Conservation (phyloP, 1,284 basidiomycete species). For the Leccinum solheimii region DNA sequence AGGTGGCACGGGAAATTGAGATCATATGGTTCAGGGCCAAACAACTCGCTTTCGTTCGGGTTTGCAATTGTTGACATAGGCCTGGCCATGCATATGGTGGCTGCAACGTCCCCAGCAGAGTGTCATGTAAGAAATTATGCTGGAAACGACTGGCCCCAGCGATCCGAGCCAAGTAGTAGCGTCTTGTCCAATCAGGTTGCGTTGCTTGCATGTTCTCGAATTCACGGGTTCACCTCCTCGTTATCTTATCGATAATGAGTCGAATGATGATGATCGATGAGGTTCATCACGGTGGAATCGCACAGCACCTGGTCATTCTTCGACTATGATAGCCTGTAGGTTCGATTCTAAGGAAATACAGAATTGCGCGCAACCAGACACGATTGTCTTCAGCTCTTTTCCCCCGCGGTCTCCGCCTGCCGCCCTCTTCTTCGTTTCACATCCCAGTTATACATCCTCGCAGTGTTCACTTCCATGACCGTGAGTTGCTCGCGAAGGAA, state of each 20-base stretch:
- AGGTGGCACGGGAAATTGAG: conserved; percentile 21
- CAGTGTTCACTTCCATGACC: conserved; percentile 98
- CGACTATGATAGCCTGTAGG: neutral
- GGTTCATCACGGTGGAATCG: neutral
- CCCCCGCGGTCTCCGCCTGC: conserved; percentile 37
- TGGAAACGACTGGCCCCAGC: neutral
- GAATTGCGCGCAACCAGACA: neutral
- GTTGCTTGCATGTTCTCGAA: too few species aligned
- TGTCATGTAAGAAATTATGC: neutral
- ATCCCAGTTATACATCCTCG: conserved; percentile 96
- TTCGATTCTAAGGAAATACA: conserved; percentile 6
- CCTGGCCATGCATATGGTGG: conserved; percentile 6
- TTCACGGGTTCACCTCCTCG: neutral
- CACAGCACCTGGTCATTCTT: neutral
- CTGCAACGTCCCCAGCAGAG: neutral
- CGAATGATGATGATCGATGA: neutral
- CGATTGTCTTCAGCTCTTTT: conserved; percentile 13
- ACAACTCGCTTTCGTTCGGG: conserved; percentile 16
- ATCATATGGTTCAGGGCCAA: conserved; percentile 29
- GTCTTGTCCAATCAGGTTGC: too few species aligned
- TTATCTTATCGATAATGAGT: neutral
- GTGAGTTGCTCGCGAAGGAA: conserved; percentile 96
- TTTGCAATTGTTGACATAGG: conserved; percentile 18
- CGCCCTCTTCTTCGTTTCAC: conserved; percentile 80
- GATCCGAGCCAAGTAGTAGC: neutral